These are phyloP conservation scores for Beauveria sp. DNA, from an alignment of 2,329 filamentous ascomycete species.

Conservation along the genomic window DNA sequence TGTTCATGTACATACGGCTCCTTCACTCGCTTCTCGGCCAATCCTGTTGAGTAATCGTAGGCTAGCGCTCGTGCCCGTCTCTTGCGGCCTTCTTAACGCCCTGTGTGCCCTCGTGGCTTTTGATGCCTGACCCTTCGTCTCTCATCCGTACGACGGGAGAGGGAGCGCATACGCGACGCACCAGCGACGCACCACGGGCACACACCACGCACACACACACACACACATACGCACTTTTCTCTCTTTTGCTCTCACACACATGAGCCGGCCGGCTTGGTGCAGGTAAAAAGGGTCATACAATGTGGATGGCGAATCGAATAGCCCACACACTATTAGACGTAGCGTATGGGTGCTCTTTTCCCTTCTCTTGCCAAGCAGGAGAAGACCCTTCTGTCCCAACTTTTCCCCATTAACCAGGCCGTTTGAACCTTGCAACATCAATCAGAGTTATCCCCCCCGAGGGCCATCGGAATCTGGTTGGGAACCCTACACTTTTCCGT, in stretches of 20 bases:
- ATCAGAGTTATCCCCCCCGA: background rate
- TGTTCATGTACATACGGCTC: background rate
- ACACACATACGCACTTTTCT: background rate
- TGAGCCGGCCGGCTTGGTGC: background rate
- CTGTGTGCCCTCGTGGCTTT: background rate
- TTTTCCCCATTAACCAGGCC: background rate
- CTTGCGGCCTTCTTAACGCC: background rate
- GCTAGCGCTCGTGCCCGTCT: background rate
- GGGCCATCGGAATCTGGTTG: background rate
- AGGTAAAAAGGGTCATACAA: conserved; percentile 4
- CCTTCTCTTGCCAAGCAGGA: background rate
- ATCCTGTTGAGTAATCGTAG: conserved; percentile 6
- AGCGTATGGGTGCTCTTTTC: background rate
- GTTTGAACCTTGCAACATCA: background rate
- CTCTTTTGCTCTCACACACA: background rate
- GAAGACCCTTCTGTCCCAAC: background rate
- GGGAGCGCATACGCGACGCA: background rate
- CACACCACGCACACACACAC: background rate
- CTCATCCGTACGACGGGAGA: background rate
- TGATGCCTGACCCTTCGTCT: background rate
- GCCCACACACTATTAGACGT: background rate
- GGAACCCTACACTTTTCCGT: background rate
- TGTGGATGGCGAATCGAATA: background rate
- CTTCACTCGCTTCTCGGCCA: background rate
- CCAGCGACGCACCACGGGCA: background rate